Percentiles rank a stretch among this genome's conserved stretches.
These are phyloP conservation scores for Colletotrichum trifolii DNA, from an alignment of 2,329 filamentous ascomycete genomes.

Conservation along the genomic window DNA sequence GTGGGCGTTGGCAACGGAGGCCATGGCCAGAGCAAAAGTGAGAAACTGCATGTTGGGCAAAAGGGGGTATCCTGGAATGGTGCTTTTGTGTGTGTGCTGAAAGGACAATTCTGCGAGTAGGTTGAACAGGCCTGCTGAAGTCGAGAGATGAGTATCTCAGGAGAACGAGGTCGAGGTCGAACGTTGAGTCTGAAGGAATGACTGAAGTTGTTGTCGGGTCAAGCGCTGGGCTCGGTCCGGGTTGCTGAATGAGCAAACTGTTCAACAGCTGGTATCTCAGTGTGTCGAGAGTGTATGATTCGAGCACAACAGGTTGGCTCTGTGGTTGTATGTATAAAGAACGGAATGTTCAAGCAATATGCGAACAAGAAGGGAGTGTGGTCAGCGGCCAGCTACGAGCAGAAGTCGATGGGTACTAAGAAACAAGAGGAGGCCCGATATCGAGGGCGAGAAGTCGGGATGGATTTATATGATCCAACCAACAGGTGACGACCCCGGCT, in stretches of 20 bases:
- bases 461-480: conserved; percentile 37
- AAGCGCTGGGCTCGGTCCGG: conserved; percentile 27
- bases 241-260: conserved; percentile 33
- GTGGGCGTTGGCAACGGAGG: conserved; percentile 60
- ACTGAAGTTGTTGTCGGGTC: conserved; percentile 26
- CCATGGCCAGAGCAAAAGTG: conserved; percentile 48
- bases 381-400: conserved; percentile 34
- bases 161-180: conserved; percentile 5
- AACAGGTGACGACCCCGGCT: conserved; percentile 20
- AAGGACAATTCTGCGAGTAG: conserved; percentile 2
- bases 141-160: conserved; percentile 10
- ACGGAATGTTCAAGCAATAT: conserved; percentile 30
- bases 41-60: conserved; percentile 51
- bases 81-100: conserved; percentile 11
- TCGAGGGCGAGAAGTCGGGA: conserved; percentile 22
- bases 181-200: conserved; percentile 13
- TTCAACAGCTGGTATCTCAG: conserved; percentile 33
- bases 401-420: conserved; percentile 27
- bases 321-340: conserved; percentile 26
- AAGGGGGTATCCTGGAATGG: conserved; percentile 21
- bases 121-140: conserved; percentile 35
- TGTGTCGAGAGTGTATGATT: conserved; percentile 15
- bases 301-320: conserved; percentile 14
- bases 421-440: conserved; percentile 24
- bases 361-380: conserved; percentile 35